Evolutionary conservation across 257 asterid genomes (phyloP), one percentile per base, ranked within the genome.

Genomic region (Nemophila menziesii): DNA sequence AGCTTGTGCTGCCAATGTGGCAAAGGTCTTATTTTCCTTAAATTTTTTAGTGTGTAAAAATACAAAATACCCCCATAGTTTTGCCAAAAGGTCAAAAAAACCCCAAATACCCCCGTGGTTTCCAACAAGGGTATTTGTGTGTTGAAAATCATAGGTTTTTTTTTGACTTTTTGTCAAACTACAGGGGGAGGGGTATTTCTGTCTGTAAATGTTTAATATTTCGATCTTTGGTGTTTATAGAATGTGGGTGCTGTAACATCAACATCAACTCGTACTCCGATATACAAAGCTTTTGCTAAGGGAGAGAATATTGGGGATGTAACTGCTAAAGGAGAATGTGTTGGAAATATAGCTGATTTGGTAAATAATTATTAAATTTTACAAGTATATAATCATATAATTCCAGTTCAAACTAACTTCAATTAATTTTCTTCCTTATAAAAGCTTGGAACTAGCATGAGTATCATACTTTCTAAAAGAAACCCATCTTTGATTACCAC

Each of bases 281-380:
- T 90, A 49, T 90, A 90, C 76, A 90, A 85, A 74, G 99, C 96
- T 49, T 90, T 90, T 58, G 99, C 99, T 40, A 79, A 71, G 72
- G 99, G 99, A 54, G 99, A 90, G 74, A 90, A 90, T 57, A 90
- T 90, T 47, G 99, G 99, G 49, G 99, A 90, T 79, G 96, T 90
- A 56, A 90, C 99, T 54, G 96, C 99, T 16, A 90, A 90, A 65
- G 99, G 99, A 26, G 99, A 90, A 65, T 85, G 96, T 36, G 94
- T 85, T 63, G 93, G 83, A 29, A 90, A 90, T 70, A 38, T 90
- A 54, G 96, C 99, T 52, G 99, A 90, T 72, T 71, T 85, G 83
- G 99, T 90, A 79, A n/a, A n/a, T n/a, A n/a, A n/a, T n/a, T n/a
- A n/a, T n/a, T n/a, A n/a, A n/a, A 1, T 39, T 39, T 19, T 13